phyloP scores from a whole-genome alignment of 306 rosid species.

The Cucumis cinereus region DNA sequence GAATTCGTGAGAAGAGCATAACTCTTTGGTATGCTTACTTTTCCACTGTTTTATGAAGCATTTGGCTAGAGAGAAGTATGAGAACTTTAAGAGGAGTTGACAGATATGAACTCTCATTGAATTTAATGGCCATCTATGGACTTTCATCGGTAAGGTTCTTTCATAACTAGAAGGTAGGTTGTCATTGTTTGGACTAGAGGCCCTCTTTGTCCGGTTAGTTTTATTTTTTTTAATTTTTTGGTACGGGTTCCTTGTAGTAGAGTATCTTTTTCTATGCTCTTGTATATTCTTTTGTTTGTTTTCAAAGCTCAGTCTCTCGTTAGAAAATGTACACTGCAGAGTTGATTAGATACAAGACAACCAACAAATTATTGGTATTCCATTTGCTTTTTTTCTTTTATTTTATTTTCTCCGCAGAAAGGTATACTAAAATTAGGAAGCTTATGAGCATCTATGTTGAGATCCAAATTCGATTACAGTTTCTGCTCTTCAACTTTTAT shows the following conservation, averaged over 20 bases:
- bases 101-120: neutral
- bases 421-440: neutral
- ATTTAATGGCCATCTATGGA: neutral
- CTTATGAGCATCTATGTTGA: neutral
- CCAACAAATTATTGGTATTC: neutral
- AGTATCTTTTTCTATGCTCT: neutral
- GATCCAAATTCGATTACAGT: neutral
- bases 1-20: neutral
- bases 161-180: neutral
- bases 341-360: neutral
- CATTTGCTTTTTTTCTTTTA: neutral
- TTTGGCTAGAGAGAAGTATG: neutral
- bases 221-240: neutral
- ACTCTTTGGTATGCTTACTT: neutral
- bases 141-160: neutral
- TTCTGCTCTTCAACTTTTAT: neutral
- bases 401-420: neutral
- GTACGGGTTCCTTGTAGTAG: neutral
- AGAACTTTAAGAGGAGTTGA: neutral
- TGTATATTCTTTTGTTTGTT: neutral
- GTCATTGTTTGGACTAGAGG: neutral
- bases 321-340: neutral
- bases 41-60: neutral
- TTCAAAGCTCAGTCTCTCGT: neutral
- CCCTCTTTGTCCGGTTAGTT: neutral